Base-by-base conservation (phyloP, 108 stramenopile species). In the Parmales sp. region DNA sequence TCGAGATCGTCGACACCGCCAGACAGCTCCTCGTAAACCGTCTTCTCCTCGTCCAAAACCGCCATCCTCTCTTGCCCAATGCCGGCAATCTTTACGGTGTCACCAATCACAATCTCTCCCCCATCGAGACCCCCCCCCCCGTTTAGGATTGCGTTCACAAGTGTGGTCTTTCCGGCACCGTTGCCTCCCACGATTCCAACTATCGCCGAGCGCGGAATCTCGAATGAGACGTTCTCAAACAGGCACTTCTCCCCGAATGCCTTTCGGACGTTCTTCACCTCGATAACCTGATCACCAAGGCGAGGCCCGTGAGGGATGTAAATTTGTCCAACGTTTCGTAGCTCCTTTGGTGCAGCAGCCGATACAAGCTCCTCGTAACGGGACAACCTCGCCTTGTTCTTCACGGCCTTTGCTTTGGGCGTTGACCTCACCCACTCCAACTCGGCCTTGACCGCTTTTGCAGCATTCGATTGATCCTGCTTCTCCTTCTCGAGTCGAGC, bases 11-110 rank as follows among this genome's bases (percentile, higher is more conserved):
- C 93, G 38, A 87, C 51, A 19, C 78, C 81, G 37, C 77, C 87
- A 28, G 83, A 79, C 46, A 95, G 89, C 65, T 91, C 93, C 18
- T 97, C 89, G 69, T 81, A 92, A 29, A 91, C 93, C 2, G 92
- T 94, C 74, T 91, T 87, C 25, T 80, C 74, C 7, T 83, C 73
- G 63, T 90, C 77, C 49, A 97, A 73, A 46, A 82, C 88, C n/a
- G 92, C 88, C 81, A 89, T 89, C 49, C 93, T 78, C 45, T 92
- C 90, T 74, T 97, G 94, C n/a, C 89, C 91, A 7, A 95, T 93
- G 63, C 86, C 84, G 18, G 91, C 84, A 46, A 94, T 75, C 36
- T 84, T 78, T 4, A 97, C 94, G 8, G 90, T 92, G 22, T 92
- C 88, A 5, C 95, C 93, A 48, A 96, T 63, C 28, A 74, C 82